Base-by-base conservation (phyloP, 768 basidiomycete species). In the Agaricus sinodeliciosus region DNA sequence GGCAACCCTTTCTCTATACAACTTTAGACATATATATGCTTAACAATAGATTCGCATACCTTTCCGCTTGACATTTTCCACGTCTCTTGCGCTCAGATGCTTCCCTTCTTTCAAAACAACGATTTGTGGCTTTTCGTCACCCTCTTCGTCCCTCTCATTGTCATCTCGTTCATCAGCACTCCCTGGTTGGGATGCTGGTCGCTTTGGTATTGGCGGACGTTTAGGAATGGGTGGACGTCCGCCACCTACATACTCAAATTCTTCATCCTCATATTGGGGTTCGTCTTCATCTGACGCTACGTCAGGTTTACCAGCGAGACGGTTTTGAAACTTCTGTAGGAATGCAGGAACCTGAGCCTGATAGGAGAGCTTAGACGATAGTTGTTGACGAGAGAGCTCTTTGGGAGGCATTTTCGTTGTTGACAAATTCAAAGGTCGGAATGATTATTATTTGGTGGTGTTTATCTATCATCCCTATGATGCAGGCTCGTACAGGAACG, bases 71-170 rank as follows among this genome's bases (percentile, higher is more conserved):
- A 88, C 76, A 63, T 89, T 85, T 73, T 90, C 85, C 3, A 77
- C 91, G 61, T 95, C 90, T 50, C 77, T 70, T 57, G 78, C 84
- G 1, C 80, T 81, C 40, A 96, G 73, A 71, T 96, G 94, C 64
- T 90, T 94, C 25, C 94, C 93, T 58, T 86, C 80, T 62, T 80
- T 90, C 58, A 96, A 65, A 8, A 95, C 93, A 3, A 96, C 90
- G 7, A 96, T 82, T 63, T 90, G 89, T 2, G 93, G 93, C 58
- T 78, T 84, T 66, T 94, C 93, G 60, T 93, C 92, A 0, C 65
- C 79, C 3, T 73, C 72, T 54, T 83, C 84, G 13, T 62, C 65
- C 11, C 65, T 59, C 53, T 90, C 88, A 48, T 84, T 82, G 16
- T 11, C 36, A 11, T 25, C 51, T 37, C 39, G 41, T 47, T 59